Percentiles rank a stretch among this genome's conserved stretches.
Conservation (phyloP, 164 flowering plant genomes). For the Vitis rotundifolia region DNA sequence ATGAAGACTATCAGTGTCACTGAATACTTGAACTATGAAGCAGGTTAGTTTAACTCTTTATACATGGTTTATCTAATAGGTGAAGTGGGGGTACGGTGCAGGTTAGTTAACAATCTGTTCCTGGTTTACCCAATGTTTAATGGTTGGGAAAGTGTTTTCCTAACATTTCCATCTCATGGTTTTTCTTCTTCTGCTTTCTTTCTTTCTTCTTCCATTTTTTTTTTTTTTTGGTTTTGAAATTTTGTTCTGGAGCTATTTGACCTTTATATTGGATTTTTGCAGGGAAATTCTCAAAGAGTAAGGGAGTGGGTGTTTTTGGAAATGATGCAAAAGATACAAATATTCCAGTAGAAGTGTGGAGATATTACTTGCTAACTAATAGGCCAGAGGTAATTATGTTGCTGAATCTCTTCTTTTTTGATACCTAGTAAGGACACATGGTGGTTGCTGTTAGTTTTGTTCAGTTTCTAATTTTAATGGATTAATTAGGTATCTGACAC, state of each 20-base stretch:
- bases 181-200: too few relatives aligned
- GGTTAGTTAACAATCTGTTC: not conserved
- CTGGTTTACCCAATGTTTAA: not conserved
- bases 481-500: conserved; percentile 79
- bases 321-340: conserved; percentile 89
- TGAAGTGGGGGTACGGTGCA: too few relatives aligned
- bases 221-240: too few relatives aligned
- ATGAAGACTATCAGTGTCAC: conserved; percentile 96
- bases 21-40: conserved; percentile 88
- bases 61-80: not conserved
- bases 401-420: not conserved
- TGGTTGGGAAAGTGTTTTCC: not conserved
- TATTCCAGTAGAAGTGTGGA: conserved; percentile 97
- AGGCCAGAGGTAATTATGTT: conserved; percentile 77
- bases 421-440: not conserved
- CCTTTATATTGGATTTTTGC: conserved; percentile 11
- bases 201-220: too few relatives aligned
- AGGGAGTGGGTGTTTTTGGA: conserved; percentile 94
- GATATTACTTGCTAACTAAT: conserved; percentile 88
- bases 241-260: not conserved
- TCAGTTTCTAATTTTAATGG: not conserved
- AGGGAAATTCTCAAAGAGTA: conserved; percentile 89
- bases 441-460: not conserved
- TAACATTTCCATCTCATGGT: too few relatives aligned
- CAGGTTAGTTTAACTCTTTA: conserved; percentile 42